Base-by-base conservation (phyloP, 805 yeast genomes). In the Schizosaccharomyces lindneri region DNA sequence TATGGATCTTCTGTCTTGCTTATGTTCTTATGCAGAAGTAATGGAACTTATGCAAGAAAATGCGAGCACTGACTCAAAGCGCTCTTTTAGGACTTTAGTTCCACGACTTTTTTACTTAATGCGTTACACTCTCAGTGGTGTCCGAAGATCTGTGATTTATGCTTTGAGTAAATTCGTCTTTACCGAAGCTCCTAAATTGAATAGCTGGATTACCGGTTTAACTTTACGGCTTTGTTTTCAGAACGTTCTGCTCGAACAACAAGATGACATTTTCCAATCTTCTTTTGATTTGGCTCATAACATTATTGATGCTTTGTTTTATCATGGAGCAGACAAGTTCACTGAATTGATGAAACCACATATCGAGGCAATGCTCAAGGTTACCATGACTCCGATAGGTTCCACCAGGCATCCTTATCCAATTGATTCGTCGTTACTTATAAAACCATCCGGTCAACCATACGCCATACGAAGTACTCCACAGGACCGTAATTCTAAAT, bases 311-410 rank as follows among this genome's bases (percentile, higher is more conserved):
- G 21, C 51, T 11, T 55, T 61, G 17, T 27, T 59, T 21, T 7
- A 17, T 21, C 19, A 36, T 29, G 43, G 48, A 6, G 2, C 48
- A 5, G 60, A 27, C 3, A 19, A 39, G 19, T 57, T 36, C 48
- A 24, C 57, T 24, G 27, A 21, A 24, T 5, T 29, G n/a, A 19
- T 57, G 27, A n/a, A 57, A 7, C 46, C 60, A 29, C 60, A 41
- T 31, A 36, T 57, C 19, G 65, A 62, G 36, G 84, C 87, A 6
- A 74, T 83, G 63, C 64, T 60, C 61, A 78, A 81, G 17, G 74
- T 93, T 55, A 68, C 87, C 57, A 83, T 87, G 83, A 90, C 97
- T 0, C 99, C 99, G 2, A 85, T 93, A 63, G 98, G 99, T 64
- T 81, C 88, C 62, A 85, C 95, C 3, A 81, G 97, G 65, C 85